Base-by-base conservation (phyloP, 106 monocot genomes). In the Vanilla planifolia region DNA sequence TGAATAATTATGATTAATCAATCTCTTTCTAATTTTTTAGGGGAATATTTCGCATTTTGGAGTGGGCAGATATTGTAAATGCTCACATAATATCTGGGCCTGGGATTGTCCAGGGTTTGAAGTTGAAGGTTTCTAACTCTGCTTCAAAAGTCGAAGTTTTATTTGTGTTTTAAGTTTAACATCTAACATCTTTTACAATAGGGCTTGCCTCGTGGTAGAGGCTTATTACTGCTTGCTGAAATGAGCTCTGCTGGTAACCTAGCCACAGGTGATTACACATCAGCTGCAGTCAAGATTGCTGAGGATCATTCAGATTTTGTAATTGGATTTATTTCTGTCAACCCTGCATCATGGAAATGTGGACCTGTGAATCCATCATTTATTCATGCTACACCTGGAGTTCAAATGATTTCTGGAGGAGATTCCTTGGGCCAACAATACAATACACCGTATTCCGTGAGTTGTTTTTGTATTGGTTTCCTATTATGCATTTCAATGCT, bases 31-130 rank as follows among this genome's bases (percentile, higher is more conserved):
- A 29, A 21, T 63, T 32, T 28, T 55, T 35, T 80, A 98, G 96
- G 55, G 96, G 96, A 43, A 80, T 98, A 50, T 98, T 88, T 37
- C 84, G 67, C 55, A 98, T 98, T 59, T 75, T 98, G 71, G 96
- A 98, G 13, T 98, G 96, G 96, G 96, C 96, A 17, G 96, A 98
- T 75, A 92, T 98, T 48, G 65, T 88, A 62, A 98, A 98, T 75
- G 96, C 96, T 6, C 96, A 98, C 67, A 88, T 98, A 42, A 84
- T 98, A 9, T 68, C 96, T 30, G 96, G 96, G 60, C 92, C 96
- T 72, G 96, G 96, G 70, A 98, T 98, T 75, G 88, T 98, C 33
- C 85, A 92, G 77, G 96, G 96, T 58, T 64, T 98, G 36, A 88
- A 92, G 57, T 73, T 88, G 70, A 98, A 98, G 96, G 96, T 98